Evolutionary conservation across 2,329 filamentous ascomycete species (phyloP).

Genomic region (Capronia americana): DNA sequence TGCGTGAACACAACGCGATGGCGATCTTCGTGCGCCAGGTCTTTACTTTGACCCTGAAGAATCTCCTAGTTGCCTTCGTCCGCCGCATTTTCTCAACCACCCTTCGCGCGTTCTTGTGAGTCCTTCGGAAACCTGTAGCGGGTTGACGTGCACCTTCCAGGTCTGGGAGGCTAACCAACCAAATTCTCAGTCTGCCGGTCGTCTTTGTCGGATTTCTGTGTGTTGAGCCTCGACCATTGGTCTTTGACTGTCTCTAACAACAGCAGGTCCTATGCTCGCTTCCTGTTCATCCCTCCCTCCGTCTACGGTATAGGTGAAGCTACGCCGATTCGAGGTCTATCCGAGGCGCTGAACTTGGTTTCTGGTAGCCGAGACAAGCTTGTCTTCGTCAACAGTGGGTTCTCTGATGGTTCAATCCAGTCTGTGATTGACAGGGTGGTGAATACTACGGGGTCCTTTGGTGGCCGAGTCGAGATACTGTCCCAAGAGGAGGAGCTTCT

Average conservation of each 20-base stretch:
- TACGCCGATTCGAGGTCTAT: slow-evolving; percentile 67
- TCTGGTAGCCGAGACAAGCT: slow-evolving; percentile 69
- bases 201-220: slow-evolving; percentile 58
- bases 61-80: slow-evolving; percentile 60
- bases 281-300: slow-evolving; percentile 80
- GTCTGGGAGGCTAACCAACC: neutral
- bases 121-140: neutral
- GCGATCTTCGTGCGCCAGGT: slow-evolving; percentile 57
- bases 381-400: slow-evolving; percentile 78
- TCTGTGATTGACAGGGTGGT: slow-evolving; percentile 70
- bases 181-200: slow-evolving; percentile 52
- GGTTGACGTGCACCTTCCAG: neutral
- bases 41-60: slow-evolving; percentile 65
- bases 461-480: slow-evolving; percentile 63
- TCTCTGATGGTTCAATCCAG: slow-evolving; percentile 72
- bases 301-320: slow-evolving; percentile 73
- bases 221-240: slow-evolving; percentile 18
- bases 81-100: slow-evolving; percentile 62
- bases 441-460: slow-evolving; percentile 61
- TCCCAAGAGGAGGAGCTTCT: slow-evolving; percentile 64
- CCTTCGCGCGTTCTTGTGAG: slow-evolving; percentile 58
- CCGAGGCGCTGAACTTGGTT: slow-evolving; percentile 66
- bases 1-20: slow-evolving; percentile 21
- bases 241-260: slow-evolving; percentile 45
- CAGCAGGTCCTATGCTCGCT: slow-evolving; percentile 71